Conservation (phyloP, 331 rosid species). For the Stylosanthes scabra region DNA sequence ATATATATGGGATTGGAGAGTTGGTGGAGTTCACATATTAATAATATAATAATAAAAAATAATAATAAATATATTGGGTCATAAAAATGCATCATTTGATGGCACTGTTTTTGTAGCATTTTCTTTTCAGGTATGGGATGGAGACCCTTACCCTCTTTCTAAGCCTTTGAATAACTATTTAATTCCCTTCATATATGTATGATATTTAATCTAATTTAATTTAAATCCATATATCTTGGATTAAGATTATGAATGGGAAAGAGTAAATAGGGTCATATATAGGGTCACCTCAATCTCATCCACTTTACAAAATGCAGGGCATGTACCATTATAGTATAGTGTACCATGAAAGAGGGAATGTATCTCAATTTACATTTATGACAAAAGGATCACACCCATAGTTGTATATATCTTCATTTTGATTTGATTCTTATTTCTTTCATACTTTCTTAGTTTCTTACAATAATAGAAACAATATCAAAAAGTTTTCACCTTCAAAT, state of each 20-base stretch:
- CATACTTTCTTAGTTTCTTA: neutral
- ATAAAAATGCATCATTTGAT: neutral
- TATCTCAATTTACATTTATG: constrained; percentile 5
- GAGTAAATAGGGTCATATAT: neutral
- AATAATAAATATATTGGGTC: too few relatives aligned
- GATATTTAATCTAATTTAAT: too few relatives aligned
- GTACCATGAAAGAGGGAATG: constrained; percentile 31
- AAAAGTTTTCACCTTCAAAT: too few relatives aligned
- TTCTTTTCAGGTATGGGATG: constrained; percentile 35
- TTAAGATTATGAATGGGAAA: constrained; percentile 13
- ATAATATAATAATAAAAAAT: neutral
- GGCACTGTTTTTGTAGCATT: constrained; percentile 28
- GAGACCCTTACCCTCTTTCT: constrained; percentile 41
- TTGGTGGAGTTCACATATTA: constrained; percentile 46
- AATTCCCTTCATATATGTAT: neutral
- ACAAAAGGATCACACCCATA: neutral
- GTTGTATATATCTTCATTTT: neutral
- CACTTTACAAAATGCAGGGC: neutral
- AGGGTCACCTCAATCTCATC: neutral
- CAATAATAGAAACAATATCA: neutral
- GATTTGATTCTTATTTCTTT: neutral
- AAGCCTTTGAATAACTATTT: constrained; percentile 4
- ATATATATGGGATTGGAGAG: constrained; percentile 28
- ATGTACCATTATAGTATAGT: neutral
- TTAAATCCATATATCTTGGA: neutral